Evolutionary conservation across 106 monocot species (phyloP).

Genomic region (Dendrobium officinale): DNA sequence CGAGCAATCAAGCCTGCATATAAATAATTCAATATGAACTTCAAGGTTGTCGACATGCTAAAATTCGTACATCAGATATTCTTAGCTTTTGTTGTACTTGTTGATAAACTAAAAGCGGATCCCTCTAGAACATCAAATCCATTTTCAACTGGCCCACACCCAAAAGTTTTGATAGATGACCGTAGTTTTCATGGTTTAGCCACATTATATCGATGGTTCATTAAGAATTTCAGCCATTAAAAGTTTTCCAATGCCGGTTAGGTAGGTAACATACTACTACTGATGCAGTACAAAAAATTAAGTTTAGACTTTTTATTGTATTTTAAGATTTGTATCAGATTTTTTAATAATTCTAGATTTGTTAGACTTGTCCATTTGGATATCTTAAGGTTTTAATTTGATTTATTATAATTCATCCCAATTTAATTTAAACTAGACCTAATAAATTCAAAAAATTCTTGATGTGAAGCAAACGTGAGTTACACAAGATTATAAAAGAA

Average conservation of each 20-base stretch:
- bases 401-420: neutral
- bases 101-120: too few species aligned
- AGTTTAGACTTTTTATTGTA: neutral
- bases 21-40: neutral
- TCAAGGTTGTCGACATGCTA: neutral
- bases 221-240: neutral
- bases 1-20: conserved; percentile 87
- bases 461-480: too few species aligned
- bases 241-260: neutral
- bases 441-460: neutral
- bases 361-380: neutral
- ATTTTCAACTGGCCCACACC: too few species aligned
- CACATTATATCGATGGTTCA: too few species aligned
- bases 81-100: too few species aligned
- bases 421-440: neutral
- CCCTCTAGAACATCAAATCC: too few species aligned
- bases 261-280: neutral
- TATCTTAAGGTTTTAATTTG: neutral
- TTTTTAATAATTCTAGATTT: neutral
- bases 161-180: too few species aligned
- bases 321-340: neutral
- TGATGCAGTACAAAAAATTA: neutral
- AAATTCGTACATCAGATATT: neutral
- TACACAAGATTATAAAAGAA: too few species aligned
- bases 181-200: too few species aligned